Base-by-base conservation (phyloP, 768 basidiomycete genomes). In the Trametes punicea region DNA sequence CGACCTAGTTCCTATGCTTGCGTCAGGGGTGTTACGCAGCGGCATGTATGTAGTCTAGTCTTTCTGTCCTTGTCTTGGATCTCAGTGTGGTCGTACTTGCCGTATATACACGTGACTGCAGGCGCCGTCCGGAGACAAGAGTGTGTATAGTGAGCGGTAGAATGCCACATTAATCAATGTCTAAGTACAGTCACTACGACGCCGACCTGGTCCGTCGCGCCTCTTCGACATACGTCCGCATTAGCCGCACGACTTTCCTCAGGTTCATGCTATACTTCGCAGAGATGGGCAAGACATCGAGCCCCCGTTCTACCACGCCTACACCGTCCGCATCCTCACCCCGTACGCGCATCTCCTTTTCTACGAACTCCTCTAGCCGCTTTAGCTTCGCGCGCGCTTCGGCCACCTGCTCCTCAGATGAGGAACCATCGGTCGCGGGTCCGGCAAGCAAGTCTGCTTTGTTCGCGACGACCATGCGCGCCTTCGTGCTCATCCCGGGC, bases 231-330 rank as follows among this genome's bases (percentile, higher is more conserved):
- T 90, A 88, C 29, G 70, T 68, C 54, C 81, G 78, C 78, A 98
- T 82, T 53, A 85, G 69, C 10, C 70, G 72, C 2, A 97, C 88
- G 10, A 88, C 78, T 66, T 77, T 82, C 38, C 73, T 72, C 66
- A 97, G 64, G 65, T 98, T 98, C 70, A 92, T 83, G 59, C 84
- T 84, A 69, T 77, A 90, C 75, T 95, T 97, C 13, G 87, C 96
- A 21, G 92, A 94, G 11, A 85, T 75, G 0, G 93, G 88, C 3
- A 97, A 79, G 21, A 97, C 84, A 59, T 88, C 85, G 57, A 92
- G 67, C 11, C 42, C 34, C 8, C 71, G 71, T 18, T 68, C 73
- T 4, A 68, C 71, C 54, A 62, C 61, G 16, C 33, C 26, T n/a
- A 51, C 44, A 18, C 60, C 55, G 21, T 46, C 55, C 30, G 40